Conservation (phyloP, 352 stramenopile genomes). For the Phytopythium boreale region DNA sequence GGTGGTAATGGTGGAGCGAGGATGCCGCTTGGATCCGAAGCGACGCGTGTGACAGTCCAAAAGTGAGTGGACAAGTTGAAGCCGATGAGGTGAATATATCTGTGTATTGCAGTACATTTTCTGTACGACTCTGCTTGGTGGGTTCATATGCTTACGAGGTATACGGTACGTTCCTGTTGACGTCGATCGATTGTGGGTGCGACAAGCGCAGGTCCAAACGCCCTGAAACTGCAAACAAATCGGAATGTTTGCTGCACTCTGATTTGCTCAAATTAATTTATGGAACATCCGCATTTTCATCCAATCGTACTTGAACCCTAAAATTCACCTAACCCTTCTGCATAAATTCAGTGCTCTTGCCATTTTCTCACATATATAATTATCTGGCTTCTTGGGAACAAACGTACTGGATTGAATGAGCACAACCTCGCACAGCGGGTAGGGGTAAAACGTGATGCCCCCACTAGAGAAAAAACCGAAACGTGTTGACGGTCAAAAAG, state of each 20-base stretch:
- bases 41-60: no score
- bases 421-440: neutral
- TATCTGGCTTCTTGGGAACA: neutral
- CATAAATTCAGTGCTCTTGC: neutral
- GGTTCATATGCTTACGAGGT: neutral
- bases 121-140: no score
- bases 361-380: neutral
- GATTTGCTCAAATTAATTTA: neutral
- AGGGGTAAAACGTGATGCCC: neutral
- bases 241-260: neutral
- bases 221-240: no score
- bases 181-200: neutral
- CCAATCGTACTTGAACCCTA: neutral
- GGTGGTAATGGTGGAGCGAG: slow-evolving; percentile 39
- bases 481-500: neutral
- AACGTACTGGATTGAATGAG: neutral
- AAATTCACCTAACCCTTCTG: neutral
- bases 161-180: neutral
- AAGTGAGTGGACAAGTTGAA: no score
- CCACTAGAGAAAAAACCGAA: neutral
- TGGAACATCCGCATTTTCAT: neutral
- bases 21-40: slow-evolving; percentile 35
- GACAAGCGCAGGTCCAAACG: neutral
- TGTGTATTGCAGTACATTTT: no score
- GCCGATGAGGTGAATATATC: no score